Conservation (phyloP, 768 basidiomycete species). For the Cystobasidium onofrii region DNA sequence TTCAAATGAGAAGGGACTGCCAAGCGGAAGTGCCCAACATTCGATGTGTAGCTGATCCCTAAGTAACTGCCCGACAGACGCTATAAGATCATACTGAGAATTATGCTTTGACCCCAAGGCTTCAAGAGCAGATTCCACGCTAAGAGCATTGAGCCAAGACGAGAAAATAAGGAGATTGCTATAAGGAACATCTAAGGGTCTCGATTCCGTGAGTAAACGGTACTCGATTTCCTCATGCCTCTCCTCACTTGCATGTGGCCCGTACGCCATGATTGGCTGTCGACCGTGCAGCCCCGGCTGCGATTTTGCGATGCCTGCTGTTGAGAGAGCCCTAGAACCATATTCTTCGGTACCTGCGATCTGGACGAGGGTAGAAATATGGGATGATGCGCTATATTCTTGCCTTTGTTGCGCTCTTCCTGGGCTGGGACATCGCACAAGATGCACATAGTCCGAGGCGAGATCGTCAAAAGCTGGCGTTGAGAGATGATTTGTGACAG, state of each 20-base stretch:
- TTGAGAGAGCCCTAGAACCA: neutral
- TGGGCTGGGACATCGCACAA: neutral
- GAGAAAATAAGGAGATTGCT: neutral
- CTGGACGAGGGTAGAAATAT: neutral
- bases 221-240: neutral
- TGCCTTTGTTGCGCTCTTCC: neutral
- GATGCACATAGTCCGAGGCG: neutral
- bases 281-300: neutral
- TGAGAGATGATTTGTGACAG: neutral
- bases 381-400: neutral
- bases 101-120: neutral
- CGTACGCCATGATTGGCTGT: neutral
- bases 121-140: neutral
- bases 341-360: slow-evolving; percentile 5
- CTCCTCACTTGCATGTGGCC: neutral
- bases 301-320: neutral
- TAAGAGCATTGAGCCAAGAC: neutral
- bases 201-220: neutral
- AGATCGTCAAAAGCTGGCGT: neutral
- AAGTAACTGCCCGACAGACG: neutral
- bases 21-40: neutral
- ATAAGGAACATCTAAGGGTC: neutral
- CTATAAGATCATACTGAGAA: neutral
- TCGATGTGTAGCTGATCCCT: neutral
- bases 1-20: neutral